These are phyloP conservation scores for Letharia columbiana DNA, from an alignment of 495 filamentous ascomycete species.

Conservation along the genomic window DNA sequence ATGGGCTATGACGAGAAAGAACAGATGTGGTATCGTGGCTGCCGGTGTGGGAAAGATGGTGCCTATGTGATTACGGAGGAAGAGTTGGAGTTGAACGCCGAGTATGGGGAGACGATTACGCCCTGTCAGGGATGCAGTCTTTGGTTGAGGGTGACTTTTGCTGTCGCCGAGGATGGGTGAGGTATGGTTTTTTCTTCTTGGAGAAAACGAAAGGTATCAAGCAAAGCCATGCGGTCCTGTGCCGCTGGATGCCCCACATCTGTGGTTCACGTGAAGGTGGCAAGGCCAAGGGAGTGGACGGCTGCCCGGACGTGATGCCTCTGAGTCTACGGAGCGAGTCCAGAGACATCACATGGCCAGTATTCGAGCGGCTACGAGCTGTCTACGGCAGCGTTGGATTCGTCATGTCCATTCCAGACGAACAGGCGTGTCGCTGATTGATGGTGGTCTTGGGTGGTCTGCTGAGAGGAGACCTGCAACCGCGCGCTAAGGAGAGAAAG, in stretches of 20 bases:
- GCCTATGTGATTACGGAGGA: constrained; percentile 62
- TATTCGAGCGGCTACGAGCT: background rate
- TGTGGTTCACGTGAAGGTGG: background rate
- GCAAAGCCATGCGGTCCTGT: background rate
- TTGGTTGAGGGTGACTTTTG: constrained; percentile 60
- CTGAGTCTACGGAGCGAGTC: background rate
- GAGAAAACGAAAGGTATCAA: background rate
- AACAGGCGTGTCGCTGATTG: background rate
- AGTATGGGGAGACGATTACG: constrained; percentile 50
- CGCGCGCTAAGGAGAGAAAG: constrained; percentile 12
- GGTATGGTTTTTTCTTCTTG: background rate
- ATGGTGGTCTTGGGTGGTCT: background rate
- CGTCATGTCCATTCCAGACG: background rate
- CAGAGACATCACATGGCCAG: background rate
- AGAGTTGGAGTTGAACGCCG: constrained; percentile 53
- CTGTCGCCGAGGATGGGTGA: constrained; percentile 40
- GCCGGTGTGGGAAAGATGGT: constrained; percentile 70
- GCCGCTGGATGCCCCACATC: background rate
- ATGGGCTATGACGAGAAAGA: constrained; percentile 45
- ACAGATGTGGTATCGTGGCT: constrained; percentile 55
- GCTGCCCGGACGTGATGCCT: background rate
- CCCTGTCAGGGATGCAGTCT: constrained; percentile 63
- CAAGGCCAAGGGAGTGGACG: background rate
- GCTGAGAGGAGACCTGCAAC: constrained; percentile 2
- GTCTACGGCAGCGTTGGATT: constrained; percentile 18